phyloP scores from a whole-genome alignment of 2,329 filamentous ascomycete genomes.

The Venturia asperata region DNA sequence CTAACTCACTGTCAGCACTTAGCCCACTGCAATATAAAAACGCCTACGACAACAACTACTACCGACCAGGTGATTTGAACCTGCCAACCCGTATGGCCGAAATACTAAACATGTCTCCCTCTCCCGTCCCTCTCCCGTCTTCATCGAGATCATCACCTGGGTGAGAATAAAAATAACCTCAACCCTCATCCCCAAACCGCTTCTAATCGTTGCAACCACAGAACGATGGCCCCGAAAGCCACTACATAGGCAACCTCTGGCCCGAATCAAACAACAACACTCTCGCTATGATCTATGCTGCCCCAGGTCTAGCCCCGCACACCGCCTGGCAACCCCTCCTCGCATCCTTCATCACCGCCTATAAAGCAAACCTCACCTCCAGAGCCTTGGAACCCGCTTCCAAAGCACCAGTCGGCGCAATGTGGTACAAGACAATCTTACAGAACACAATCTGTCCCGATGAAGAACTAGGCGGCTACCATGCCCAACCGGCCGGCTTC shows the following conservation, averaged over 20 bases:
- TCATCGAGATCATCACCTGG: slow-evolving; percentile 33
- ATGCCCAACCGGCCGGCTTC: background rate
- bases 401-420: background rate
- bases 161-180: background rate
- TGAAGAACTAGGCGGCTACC: background rate
- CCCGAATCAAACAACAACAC: slow-evolving; percentile 27
- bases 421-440: background rate
- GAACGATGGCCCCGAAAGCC: slow-evolving; percentile 34
- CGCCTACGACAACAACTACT: background rate
- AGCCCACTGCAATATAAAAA: slow-evolving; percentile 4
- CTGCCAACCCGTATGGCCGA: slow-evolving; percentile 33
- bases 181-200: background rate
- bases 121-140: slow-evolving; percentile 26
- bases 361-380: slow-evolving; percentile 24
- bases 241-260: slow-evolving; percentile 34
- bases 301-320: slow-evolving; percentile 27
- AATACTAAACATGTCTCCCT: slow-evolving; percentile 30
- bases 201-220: background rate
- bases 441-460: slow-evolving; percentile 1
- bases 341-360: slow-evolving; percentile 32
- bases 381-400: background rate
- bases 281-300: slow-evolving; percentile 25
- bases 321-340: slow-evolving; percentile 32
- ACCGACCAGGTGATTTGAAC: slow-evolving; percentile 26
- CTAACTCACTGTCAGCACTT: background rate